A percentile compares a stretch with the other conserved stretches of the same genome.
phyloP scores from a whole-genome alignment of 768 basidiomycete species.

The Calocera viscosa region DNA sequence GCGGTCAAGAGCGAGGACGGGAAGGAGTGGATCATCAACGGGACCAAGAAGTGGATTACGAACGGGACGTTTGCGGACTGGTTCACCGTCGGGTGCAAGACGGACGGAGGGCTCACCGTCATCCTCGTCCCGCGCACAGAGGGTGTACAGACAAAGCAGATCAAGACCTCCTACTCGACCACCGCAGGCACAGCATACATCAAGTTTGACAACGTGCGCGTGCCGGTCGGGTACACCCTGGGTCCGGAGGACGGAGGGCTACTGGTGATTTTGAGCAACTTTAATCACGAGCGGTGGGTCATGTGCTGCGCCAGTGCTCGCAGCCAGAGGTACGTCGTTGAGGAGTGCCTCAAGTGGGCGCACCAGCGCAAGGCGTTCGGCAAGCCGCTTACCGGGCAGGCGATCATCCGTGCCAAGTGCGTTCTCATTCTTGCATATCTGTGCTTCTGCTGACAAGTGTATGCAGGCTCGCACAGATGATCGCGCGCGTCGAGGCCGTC shows the following conservation, averaged over 20 bases:
- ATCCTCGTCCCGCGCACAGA: conserved; percentile 73
- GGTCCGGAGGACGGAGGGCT: conserved; percentile 67
- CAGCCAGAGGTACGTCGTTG: conserved; percentile 61
- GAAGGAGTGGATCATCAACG: conserved; percentile 69
- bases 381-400: conserved; percentile 63
- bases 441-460: not conserved
- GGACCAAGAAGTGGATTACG: conserved; percentile 82
- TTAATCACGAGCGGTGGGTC: conserved; percentile 91
- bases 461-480: conserved; percentile 70
- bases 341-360: conserved; percentile 85
- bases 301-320: conserved; percentile 69
- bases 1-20: conserved; percentile 68
- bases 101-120: conserved; percentile 60
- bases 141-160: conserved; percentile 70
- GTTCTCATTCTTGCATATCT: not conserved
- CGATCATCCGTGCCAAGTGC: conserved; percentile 72
- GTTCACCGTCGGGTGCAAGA: conserved; percentile 60
- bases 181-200: conserved; percentile 78
- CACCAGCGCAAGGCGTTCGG: conserved; percentile 86
- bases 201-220: conserved; percentile 72
- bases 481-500: conserved; percentile 64
- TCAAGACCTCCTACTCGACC: conserved; percentile 82
- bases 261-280: conserved; percentile 61
- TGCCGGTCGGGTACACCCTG: conserved; percentile 77
- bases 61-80: conserved; percentile 39